Evolutionary conservation across 345 rosid genomes (phyloP), one percentile per base, ranked within the genome.

Genomic region (Anacardium occidentale): DNA sequence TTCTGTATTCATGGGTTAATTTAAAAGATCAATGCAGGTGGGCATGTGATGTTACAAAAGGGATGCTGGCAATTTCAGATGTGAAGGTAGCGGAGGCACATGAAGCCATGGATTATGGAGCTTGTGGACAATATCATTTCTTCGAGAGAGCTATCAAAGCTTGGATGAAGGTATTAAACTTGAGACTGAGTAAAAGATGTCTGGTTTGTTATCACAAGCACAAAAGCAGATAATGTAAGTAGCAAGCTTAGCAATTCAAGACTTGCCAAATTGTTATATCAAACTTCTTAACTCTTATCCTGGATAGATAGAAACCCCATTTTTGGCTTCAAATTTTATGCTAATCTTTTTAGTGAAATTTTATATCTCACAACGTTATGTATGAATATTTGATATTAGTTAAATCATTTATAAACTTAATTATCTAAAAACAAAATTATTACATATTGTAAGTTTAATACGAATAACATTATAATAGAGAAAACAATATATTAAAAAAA

Each of bases 1-100:
- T 29, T 29, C 32, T 3, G 32, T 3, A 29, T 29, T 50, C 53
- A 50, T 5, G 18, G 5, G 9, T 37, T 37, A 37, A 37, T 37
- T 37, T 37, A 37, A 37, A 37, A 37, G 42, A 9, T 37, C 7
- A 37, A 37, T 37, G 42, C 10, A 83, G 83, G 81, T 60, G 76
- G 79, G 7, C 53, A 58, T 10, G 24, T 22, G 9, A 83, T 80
- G 86, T 75, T 80, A 21, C 78, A 26, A 51, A n/a, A 56, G 81
- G 83, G 20, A 7, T 57, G 5, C 76, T 83, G 5, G 86, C 82
- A 60, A 44, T 66, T 17, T 51, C 68, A 18, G 75, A 80, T 29
- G 77, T 80, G 32, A 64, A 70, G 57, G 86, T 77, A 40, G 83
- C 82, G 2, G 72, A 80, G 67, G 82, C 86, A 45, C 86, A 83